Evolutionary conservation across 805 yeast species (phyloP), one percentile per base, ranked within the genome.

Genomic region (Sugiyamaella americana): DNA sequence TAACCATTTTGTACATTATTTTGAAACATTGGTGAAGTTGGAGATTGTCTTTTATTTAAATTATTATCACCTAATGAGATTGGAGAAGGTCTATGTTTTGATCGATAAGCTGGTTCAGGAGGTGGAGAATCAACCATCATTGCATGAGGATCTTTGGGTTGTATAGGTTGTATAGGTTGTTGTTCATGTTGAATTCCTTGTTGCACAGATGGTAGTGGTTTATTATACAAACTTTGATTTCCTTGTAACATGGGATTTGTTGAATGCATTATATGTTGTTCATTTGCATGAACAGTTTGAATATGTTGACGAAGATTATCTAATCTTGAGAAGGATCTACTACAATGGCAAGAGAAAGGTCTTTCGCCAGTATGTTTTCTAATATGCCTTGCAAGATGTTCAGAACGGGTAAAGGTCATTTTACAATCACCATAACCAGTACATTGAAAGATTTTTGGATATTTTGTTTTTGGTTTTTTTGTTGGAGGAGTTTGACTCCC

Each of bases 291-390:
- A 4, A 83, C 88, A 0, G 96, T 84, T 60, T 87, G 94, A 50
- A 84, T 83, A 67, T 88, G 97, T 67, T 89, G 97, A 50, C 96
- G 74, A 51, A 89, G 72, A 62, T 89, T 89, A 65, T 89, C 97
- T 49, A 89, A 68, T 40, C 97, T 73, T 16, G 88, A 80, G 61
- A 88, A 88, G 60, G 79, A 75, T 59, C 88, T 80, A 29, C 80
- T 71, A 62, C 83, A 84, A 41, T 82, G 83, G 64, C 97, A 88
- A 45, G 84, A 79, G 63, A 87, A 88, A 2, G 97, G 97, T 48
- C 95, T 72, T 63, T 88, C 97, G 37, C 96, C 97, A 0, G 96
- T 89, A 63, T 88, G 97, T 58, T 88, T 89, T 49, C 96, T 70
- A 45, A 89, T 83, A 67, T 88, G 97, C 49, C 97, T 73, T 1